Evolutionary conservation across 192 early-diverging fungal species (phyloP).

Genomic region (Coemansia sp.): DNA sequence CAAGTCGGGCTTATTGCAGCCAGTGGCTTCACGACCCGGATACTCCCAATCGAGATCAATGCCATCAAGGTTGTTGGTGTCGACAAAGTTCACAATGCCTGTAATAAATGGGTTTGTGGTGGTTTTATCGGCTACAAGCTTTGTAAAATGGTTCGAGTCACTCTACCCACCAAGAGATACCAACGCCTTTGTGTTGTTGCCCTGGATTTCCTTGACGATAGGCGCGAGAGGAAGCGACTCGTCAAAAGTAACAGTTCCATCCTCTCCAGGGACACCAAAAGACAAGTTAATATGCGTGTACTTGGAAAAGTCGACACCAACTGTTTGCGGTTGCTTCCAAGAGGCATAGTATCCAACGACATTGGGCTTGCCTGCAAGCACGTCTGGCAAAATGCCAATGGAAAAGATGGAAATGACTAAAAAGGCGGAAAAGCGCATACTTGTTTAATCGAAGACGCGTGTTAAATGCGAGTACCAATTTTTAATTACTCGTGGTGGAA

Average conservation of each 20-base stretch:
- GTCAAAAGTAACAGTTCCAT: conserved; percentile 45
- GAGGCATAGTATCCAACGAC: conserved; percentile 45
- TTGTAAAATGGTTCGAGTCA: conserved; percentile 56
- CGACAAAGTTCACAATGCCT: conserved; percentile 53
- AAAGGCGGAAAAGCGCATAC: not conserved
- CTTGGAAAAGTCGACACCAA: conserved; percentile 38
- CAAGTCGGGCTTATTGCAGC: conserved; percentile 41
- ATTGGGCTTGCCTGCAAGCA: conserved; percentile 6
- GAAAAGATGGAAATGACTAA: not conserved
- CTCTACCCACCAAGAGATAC: conserved; percentile 73
- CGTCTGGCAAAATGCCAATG: not conserved
- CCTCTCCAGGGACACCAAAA: conserved; percentile 51
- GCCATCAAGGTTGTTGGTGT: conserved; percentile 61
- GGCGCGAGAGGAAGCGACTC: conserved; percentile 36
- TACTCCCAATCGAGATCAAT: conserved; percentile 78
- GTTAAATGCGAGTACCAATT: no score
- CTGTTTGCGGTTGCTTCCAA: conserved; percentile 27
- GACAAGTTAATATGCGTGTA: conserved; percentile 74
- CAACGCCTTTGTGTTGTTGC: conserved; percentile 58
- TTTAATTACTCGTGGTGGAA: no score
- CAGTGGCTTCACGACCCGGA: conserved; percentile 44
- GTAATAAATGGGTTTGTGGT: conserved; percentile 44
- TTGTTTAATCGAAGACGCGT: not conserved
- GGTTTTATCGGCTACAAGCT: conserved; percentile 33
- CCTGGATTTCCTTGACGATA: conserved; percentile 56